Percentiles rank a stretch among this genome's conserved stretches.
These are phyloP conservation scores for Sugiyamaella neomexicana DNA, from an alignment of 1,139 yeast species.

Conservation along the genomic window DNA sequence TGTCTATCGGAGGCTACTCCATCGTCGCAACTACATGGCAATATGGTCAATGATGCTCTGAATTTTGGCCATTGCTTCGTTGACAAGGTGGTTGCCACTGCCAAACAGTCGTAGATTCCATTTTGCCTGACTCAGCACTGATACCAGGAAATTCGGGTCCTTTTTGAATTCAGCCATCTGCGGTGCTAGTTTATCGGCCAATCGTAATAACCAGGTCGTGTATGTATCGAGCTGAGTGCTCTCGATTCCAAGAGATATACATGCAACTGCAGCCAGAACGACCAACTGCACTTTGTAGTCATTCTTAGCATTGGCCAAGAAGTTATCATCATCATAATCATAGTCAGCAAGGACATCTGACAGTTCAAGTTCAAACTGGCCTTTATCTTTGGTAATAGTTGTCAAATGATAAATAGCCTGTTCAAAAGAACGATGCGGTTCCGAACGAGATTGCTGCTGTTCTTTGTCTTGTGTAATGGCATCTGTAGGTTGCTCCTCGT, in stretches of 20 bases:
- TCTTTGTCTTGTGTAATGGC: neutral
- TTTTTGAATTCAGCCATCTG: constrained; percentile 14
- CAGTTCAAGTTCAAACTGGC: constrained; percentile 6
- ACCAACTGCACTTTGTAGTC: constrained; percentile 19
- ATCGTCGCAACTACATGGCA: constrained; percentile 13
- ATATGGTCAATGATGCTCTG: constrained; percentile 14
- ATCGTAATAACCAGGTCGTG: constrained; percentile 14
- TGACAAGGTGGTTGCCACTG: constrained; percentile 15
- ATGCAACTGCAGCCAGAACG: constrained; percentile 21
- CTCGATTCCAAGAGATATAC: constrained; percentile 20
- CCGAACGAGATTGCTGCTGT: neutral
- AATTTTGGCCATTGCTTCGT: constrained; percentile 15
- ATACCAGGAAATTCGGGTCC: constrained; percentile 15
- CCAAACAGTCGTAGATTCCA: constrained; percentile 17
- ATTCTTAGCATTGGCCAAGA: constrained; percentile 2
- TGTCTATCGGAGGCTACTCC: too few relatives aligned
- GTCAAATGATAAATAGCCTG: constrained; percentile 10
- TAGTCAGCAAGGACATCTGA: constrained; percentile 16
- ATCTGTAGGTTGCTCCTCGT: neutral
- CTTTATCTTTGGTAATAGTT: constrained; percentile 7
- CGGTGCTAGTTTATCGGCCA: constrained; percentile 16
- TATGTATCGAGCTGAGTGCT: constrained; percentile 11
- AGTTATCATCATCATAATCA: constrained; percentile 2
- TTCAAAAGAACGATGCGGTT: constrained; percentile 8
- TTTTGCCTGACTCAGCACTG: constrained; percentile 20